Conservation (phyloP, 192 early-diverging fungal genomes). For the Backusella australiensis region DNA sequence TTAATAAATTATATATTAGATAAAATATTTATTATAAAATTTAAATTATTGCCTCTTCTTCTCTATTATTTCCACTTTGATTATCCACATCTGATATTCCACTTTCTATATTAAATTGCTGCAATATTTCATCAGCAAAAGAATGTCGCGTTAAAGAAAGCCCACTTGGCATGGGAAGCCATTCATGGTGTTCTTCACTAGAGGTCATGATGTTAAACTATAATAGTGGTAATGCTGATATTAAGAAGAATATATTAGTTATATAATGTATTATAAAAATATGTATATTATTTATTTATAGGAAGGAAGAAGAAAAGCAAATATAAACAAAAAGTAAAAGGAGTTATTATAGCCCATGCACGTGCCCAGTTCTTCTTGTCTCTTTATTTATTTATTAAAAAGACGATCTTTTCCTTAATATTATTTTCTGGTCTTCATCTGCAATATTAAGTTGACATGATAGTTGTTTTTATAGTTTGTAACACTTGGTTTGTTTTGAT, state of each 20-base stretch:
- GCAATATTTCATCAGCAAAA: conserved; percentile 26
- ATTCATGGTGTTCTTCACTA: conserved; percentile 1
- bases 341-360: not conserved
- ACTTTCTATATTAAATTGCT: conserved; percentile 23
- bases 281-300: not conserved
- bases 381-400: conserved; percentile 8
- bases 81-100: not conserved
- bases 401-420: conserved; percentile 2
- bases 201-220: not conserved
- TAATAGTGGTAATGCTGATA: not conserved
- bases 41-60: not conserved
- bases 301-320: not conserved
- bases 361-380: not conserved
- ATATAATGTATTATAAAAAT: conserved; percentile 1
- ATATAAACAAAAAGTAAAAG: conserved; percentile 7
- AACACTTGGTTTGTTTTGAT: not conserved
- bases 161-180: conserved; percentile 17
- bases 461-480: conserved; percentile 1
- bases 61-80: not conserved
- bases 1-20: not conserved
- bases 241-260: not conserved
- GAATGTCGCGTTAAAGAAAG: conserved; percentile 18
- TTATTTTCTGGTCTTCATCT: not conserved
- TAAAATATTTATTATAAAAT: not conserved
- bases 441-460: not conserved